Evolutionary conservation across 495 filamentous ascomycete species (phyloP), one percentile per base, ranked within the genome.

Genomic region (Sordaria brevicollis): DNA sequence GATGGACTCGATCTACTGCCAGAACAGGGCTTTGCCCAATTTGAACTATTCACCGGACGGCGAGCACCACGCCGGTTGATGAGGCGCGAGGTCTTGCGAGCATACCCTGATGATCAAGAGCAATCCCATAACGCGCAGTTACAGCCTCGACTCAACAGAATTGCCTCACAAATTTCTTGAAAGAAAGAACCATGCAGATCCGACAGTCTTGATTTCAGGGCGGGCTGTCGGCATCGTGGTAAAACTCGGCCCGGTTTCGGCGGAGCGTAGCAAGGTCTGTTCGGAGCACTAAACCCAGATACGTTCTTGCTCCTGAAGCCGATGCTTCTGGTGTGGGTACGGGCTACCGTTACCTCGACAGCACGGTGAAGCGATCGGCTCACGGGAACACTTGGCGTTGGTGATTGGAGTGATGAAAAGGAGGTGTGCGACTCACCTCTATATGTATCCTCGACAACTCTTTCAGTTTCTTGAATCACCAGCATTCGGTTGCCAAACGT

Each of bases 11-110:
- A 93, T 74, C 83, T 93, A 34, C 81, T 93, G 4, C 88, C 88
- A 7, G 91, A 93, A 74, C 90, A 92, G 74, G 91, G 89, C 6
- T 91, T 90, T 78, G 89, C 91, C 5, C 90, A 92, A 73, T 93
- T 92, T 74, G 91, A 93, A 76, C 76, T 92, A 38, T 90, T 93
- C 77, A 91, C 90, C 9, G 91, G 90, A 21, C 81, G 90, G 31
- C 85, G 90, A 74, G 91, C 91, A 3, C 91, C 90, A 7, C 84
- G 89, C 11, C 80, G 86, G 38, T 68, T 89, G 43, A 93, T 93
- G 91, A 84, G 88, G 65, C 78, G 84, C 49, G 89, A 90, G 76
- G 89, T 90, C 3, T 79, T 90, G 49, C 84, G 82, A 49, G 84
- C 80, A 25, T 82, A 83, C 69, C 79, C 79, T 31, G 77, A 79